Percentiles rank a stretch among this genome's conserved stretches.
phyloP scores from a whole-genome alignment of 2,329 filamentous ascomycete species.

The Fragosphaeria purpurea region DNA sequence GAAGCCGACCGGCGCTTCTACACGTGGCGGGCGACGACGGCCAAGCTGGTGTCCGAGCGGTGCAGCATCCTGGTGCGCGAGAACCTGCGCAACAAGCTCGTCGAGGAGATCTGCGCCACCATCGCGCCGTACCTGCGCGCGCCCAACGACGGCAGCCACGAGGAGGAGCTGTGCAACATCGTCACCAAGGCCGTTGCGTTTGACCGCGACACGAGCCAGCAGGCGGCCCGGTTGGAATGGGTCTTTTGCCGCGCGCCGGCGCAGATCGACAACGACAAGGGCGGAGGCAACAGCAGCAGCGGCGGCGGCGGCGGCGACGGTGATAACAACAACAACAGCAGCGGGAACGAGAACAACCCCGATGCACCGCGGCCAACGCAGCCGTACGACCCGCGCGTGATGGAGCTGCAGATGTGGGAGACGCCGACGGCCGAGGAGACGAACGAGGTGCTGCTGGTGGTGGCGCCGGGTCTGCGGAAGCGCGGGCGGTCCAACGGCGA shows the following conservation, averaged over 20 bases:
- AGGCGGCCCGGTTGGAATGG: slow-evolving; percentile 6
- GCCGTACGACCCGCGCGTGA: slow-evolving; percentile 1
- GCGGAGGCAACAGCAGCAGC: too few relatives aligned
- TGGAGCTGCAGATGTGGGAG: slow-evolving; percentile 3
- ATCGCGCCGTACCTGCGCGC: slow-evolving; percentile 1
- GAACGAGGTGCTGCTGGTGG: slow-evolving; percentile 3
- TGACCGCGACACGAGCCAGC: slow-evolving; percentile 8
- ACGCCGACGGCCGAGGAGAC: not conserved
- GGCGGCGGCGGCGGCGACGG: too few relatives aligned
- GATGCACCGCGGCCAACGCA: not conserved
- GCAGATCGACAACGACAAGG: not conserved
- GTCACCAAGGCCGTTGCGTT: slow-evolving; percentile 8
- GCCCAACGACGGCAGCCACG: slow-evolving; percentile 1
- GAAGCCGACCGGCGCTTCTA: slow-evolving; percentile 9
- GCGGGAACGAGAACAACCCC: too few relatives aligned
- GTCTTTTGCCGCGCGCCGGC: slow-evolving; percentile 1
- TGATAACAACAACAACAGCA: too few relatives aligned
- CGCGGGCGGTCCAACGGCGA: slow-evolving; percentile 8
- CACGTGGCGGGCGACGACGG: slow-evolving; percentile 7
- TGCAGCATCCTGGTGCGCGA: not conserved
- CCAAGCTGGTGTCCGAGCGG: slow-evolving; percentile 2
- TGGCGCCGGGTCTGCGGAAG: slow-evolving; percentile 4
- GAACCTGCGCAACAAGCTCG: slow-evolving; percentile 1
- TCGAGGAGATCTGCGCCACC: slow-evolving; percentile 3
- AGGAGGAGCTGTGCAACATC: slow-evolving; percentile 2